Conservation (phyloP, 495 filamentous ascomycete genomes). For the Endocarpon pusillum region DNA sequence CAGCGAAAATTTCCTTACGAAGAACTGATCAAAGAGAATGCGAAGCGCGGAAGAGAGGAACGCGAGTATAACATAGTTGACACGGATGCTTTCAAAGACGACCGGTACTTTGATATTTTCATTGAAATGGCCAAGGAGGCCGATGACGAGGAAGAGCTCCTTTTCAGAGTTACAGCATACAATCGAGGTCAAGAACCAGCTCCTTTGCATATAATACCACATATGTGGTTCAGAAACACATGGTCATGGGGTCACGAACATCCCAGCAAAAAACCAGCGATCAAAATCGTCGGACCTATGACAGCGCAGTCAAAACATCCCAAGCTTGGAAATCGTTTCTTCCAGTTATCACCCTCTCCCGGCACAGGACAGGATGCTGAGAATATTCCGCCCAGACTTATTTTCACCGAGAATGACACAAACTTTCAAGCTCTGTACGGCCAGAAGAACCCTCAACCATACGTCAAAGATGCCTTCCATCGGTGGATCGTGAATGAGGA, state of each 20-base stretch:
- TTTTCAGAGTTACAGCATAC: slow-evolving; percentile 92
- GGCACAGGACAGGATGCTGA: slow-evolving; percentile 58
- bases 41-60: slow-evolving; percentile 51
- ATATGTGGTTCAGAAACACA: slow-evolving; percentile 93
- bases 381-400: slow-evolving; percentile 63
- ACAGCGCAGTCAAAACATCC: slow-evolving; percentile 56
- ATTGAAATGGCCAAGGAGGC: slow-evolving; percentile 91
- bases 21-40: slow-evolving; percentile 69
- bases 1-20: slow-evolving; percentile 85
- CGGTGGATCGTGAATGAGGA: slow-evolving; percentile 69
- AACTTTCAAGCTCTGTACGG: slow-evolving; percentile 64
- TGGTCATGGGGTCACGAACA: slow-evolving; percentile 81
- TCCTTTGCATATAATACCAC: slow-evolving; percentile 81
- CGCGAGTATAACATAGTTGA: slow-evolving; percentile 85
- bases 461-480: slow-evolving; percentile 94
- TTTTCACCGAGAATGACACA: slow-evolving; percentile 93
- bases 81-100: slow-evolving; percentile 80
- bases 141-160: slow-evolving; percentile 72
- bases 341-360: slow-evolving; percentile 78
- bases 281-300: slow-evolving; percentile 44
- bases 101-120: slow-evolving; percentile 90
- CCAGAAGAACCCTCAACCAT: slow-evolving; percentile 58
- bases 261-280: slow-evolving; percentile 53
- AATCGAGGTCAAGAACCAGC: slow-evolving; percentile 84
- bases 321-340: slow-evolving; percentile 64